Conservation (phyloP, 2,329 filamentous ascomycete genomes). For the Metarhizium album region DNA sequence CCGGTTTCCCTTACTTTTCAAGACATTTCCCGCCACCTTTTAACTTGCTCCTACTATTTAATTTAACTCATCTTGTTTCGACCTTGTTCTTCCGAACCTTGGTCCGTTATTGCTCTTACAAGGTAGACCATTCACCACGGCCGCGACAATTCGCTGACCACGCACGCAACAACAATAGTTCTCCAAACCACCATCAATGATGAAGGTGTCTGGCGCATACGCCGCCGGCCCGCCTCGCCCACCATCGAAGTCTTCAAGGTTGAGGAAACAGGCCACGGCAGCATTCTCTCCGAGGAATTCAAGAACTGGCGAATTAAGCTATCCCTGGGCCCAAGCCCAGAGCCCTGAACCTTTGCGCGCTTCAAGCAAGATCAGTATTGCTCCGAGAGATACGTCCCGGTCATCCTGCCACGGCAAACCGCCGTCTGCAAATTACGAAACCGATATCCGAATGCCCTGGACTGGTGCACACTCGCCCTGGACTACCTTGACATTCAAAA, state of each 20-base stretch:
- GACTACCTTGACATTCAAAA: too few relatives aligned
- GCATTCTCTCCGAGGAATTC: conserved; percentile 68
- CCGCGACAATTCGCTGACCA: not conserved
- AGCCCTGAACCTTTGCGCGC: conserved; percentile 5
- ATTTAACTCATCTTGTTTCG: not conserved
- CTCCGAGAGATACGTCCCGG: not conserved
- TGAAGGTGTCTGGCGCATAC: conserved; percentile 72
- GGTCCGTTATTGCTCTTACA: not conserved
- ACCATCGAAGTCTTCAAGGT: conserved; percentile 64
- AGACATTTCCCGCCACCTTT: not conserved
- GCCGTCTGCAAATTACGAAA: too few relatives aligned
- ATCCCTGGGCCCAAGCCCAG: conserved; percentile 21
- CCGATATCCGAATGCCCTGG: too few relatives aligned
- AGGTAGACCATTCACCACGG: not conserved
- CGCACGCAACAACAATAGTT: conserved; percentile 33
- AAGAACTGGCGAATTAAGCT: conserved; percentile 60
- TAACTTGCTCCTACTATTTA: too few relatives aligned
- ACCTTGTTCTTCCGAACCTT: not conserved
- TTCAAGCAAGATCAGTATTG: not conserved
- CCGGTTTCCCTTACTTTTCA: too few relatives aligned
- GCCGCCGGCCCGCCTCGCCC: conserved; percentile 49
- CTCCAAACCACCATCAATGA: conserved; percentile 52
- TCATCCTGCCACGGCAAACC: not conserved
- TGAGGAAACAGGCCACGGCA: conserved; percentile 63
- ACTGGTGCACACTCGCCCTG: too few relatives aligned